Conservation (phyloP, 805 yeast genomes). For the Blastobotrys terrestris region DNA sequence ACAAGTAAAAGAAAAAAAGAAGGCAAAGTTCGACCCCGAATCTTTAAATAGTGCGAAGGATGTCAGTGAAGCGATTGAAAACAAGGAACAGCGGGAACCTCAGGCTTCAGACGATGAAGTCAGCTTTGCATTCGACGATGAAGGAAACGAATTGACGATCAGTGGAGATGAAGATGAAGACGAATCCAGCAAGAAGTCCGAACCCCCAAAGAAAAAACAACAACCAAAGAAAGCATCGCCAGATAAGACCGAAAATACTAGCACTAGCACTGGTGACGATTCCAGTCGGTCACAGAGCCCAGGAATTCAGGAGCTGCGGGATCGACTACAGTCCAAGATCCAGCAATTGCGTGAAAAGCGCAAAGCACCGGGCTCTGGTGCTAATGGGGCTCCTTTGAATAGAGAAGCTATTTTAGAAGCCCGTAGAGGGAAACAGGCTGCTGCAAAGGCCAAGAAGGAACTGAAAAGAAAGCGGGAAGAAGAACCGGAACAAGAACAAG, state of each 20-base stretch:
- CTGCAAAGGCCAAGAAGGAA: slow-evolving; percentile 28
- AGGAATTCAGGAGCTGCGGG: slow-evolving; percentile 61
- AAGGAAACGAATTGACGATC: slow-evolving; percentile 26
- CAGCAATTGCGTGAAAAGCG: slow-evolving; percentile 65
- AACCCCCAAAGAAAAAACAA: slow-evolving; percentile 16
- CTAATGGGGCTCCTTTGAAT: slow-evolving; percentile 74
- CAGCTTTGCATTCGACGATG: slow-evolving; percentile 25
- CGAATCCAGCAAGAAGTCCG: slow-evolving; percentile 19
- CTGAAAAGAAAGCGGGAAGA: slow-evolving; percentile 31
- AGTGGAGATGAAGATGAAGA: slow-evolving; percentile 18
- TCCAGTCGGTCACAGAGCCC: slow-evolving; percentile 9
- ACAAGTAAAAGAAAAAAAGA: slow-evolving; percentile 56
- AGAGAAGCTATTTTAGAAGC: slow-evolving; percentile 67
- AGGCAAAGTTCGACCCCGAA: slow-evolving; percentile 68
- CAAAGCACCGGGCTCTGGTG: slow-evolving; percentile 84
- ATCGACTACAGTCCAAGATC: slow-evolving; percentile 73
- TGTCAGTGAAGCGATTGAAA: slow-evolving; percentile 22
- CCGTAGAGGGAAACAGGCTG: slow-evolving; percentile 37
- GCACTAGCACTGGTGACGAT: background rate
- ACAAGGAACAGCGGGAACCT: slow-evolving; percentile 25
- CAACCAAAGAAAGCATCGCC: slow-evolving; percentile 15
- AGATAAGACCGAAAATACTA: background rate
- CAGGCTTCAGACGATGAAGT: slow-evolving; percentile 16
- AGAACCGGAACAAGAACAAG: slow-evolving; percentile 32
- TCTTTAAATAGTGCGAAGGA: slow-evolving; percentile 30